A percentile compares a stretch with the other conserved stretches of the same genome.
phyloP scores from a whole-genome alignment of 2,329 filamentous ascomycete genomes.

The Ramularia collo-cygni region DNA sequence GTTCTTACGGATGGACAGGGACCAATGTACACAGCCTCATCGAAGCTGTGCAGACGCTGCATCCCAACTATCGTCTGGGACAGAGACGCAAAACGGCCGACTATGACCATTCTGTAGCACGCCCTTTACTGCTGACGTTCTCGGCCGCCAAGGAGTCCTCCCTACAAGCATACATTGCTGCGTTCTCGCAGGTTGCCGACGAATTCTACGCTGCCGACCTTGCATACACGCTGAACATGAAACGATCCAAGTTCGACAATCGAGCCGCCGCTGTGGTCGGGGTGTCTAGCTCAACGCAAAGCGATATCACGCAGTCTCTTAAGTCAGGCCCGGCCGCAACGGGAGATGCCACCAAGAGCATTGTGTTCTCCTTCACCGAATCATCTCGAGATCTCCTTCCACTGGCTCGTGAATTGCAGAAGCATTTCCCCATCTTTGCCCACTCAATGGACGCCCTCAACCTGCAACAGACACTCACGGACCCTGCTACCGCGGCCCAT shows the following conservation, averaged over 20 bases:
- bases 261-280: neutral
- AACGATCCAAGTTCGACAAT: neutral
- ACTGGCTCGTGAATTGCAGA: neutral
- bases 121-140: neutral
- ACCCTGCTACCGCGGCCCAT: no score
- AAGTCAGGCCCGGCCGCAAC: neutral
- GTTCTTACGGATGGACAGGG: neutral
- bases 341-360: neutral
- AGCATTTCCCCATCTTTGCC: neutral
- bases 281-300: neutral
- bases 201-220: slow-evolving; percentile 1
- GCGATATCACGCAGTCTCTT: neutral
- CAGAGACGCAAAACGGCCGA: neutral
- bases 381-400: neutral
- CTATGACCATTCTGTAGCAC: neutral
- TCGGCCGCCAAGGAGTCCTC: neutral
- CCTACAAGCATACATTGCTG: neutral
- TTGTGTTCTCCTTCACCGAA: neutral
- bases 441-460: neutral
- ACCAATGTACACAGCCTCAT: neutral
- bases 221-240: neutral
- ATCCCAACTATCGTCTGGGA: neutral
- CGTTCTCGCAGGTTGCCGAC: neutral
- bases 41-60: neutral
- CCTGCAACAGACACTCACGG: neutral